phyloP scores from a whole-genome alignment of 2,329 filamentous ascomycete species.

The Clonostachys rhizophaga region DNA sequence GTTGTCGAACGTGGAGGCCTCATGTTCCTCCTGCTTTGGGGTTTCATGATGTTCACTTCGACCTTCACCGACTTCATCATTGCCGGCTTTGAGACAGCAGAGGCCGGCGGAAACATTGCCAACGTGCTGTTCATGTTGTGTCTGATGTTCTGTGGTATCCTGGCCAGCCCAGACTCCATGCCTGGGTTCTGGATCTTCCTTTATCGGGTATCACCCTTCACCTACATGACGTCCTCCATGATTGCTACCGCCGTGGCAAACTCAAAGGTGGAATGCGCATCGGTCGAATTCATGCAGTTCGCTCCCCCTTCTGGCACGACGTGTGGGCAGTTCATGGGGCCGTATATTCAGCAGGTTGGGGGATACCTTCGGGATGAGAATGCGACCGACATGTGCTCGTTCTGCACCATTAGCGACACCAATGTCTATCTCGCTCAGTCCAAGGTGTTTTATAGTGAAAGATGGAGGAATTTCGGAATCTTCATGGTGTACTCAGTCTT shows the following conservation, averaged over 20 bases:
- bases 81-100: constrained; percentile 62
- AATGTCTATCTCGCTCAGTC: constrained; percentile 44
- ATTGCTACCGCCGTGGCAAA: constrained; percentile 19
- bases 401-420: constrained; percentile 46
- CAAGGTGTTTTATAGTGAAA: constrained; percentile 43
- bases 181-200: constrained; percentile 72
- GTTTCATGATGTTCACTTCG: constrained; percentile 61
- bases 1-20: constrained; percentile 44
- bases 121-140: constrained; percentile 55
- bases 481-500: constrained; percentile 48
- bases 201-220: constrained; percentile 59
- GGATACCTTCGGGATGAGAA: constrained; percentile 56
- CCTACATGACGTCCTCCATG: constrained; percentile 18
- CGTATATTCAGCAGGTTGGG: constrained; percentile 36
- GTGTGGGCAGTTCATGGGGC: constrained; percentile 54
- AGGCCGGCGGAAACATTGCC: constrained; percentile 63
- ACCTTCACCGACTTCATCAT: constrained; percentile 72
- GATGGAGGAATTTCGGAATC: constrained; percentile 60
- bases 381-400: constrained; percentile 45
- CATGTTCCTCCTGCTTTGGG: constrained; percentile 58
- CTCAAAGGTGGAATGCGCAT: constrained; percentile 41
- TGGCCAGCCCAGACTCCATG: constrained; percentile 51
- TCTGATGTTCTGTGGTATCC: constrained; percentile 50
- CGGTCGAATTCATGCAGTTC: constrained; percentile 61
- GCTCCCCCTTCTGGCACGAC: constrained; percentile 46